Percentiles rank a stretch among this genome's conserved stretches.
These are phyloP conservation scores for Austroboletus niveus DNA, from an alignment of 1,284 basidiomycete genomes.

Conservation along the genomic window DNA sequence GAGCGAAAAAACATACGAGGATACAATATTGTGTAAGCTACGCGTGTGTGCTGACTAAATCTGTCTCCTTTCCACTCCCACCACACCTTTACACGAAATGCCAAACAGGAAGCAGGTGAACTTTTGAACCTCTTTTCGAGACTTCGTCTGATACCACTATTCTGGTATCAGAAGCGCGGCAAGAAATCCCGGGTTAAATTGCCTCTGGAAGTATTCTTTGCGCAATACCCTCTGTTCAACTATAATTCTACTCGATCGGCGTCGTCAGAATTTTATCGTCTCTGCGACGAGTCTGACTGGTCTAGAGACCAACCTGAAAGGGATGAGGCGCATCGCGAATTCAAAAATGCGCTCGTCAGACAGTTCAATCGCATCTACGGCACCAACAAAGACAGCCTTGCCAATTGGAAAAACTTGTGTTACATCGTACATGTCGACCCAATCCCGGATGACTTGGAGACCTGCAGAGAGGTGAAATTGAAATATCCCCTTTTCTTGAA, in stretches of 20 bases:
- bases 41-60: too few relatives aligned
- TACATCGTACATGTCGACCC: conserved; percentile 7
- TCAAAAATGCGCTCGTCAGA: conserved; percentile 13
- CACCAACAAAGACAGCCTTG: conserved; percentile 3
- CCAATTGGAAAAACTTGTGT: conserved; percentile 13
- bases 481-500: too few relatives aligned
- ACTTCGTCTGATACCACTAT: too few relatives aligned
- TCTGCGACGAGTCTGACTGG: conserved; percentile 14
- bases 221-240: neutral
- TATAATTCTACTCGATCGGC: conserved; percentile 16
- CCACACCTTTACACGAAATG: neutral
- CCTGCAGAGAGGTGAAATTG: conserved; percentile 13
- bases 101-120: neutral
- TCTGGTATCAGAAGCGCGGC: neutral
- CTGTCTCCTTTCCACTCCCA: neutral
- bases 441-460: conserved; percentile 3
- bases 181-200: neutral
- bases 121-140: neutral
- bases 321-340: neutral
- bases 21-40: too few relatives aligned
- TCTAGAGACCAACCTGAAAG: neutral
- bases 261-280: conserved; percentile 21
- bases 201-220: conserved; percentile 6
- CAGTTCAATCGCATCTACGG: conserved; percentile 22
- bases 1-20: too few relatives aligned